Evolutionary conservation across 345 rosid species (phyloP), one percentile per base, ranked within the genome.

Genomic region (Eucalyptus curtisii): DNA sequence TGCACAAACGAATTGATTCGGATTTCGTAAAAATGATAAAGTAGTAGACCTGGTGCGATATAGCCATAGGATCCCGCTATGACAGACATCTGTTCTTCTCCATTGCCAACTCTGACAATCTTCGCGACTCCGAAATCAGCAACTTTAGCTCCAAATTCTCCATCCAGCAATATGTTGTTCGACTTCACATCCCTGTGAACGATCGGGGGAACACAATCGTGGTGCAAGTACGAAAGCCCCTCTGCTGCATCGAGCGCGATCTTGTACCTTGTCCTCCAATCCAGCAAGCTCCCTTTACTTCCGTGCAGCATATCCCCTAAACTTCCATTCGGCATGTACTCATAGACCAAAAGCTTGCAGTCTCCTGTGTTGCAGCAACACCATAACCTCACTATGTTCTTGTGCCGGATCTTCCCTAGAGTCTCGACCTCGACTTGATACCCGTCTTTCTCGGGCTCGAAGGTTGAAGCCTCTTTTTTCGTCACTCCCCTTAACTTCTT

Each of bases 81-180:
- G 15, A 92, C 96, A 45, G 99, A 98, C 99, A 97, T 96, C 87
- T 96, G 91, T 86, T 95, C 96, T 10, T 91, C 93, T 25, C 95
- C 92, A 86, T 93, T 92, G 86, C 92, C 87, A 8, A 89, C 91
- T 52, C 89, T 90, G 82, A 95, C 94, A n/a, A 94, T 90, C 90
- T 96, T 97, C 12, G 99, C 99, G 27, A 97, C 94, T 17, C 99
- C 99, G 89, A 96, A 97, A 90, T 97, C 99, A 1, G 99, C 96
- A 25, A 96, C 96, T 91, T 94, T 95, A 71, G 99, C 99, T 25
- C 94, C 88, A 12, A 94, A 96, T 37, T 96, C 98, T 19, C 80
- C 93, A 86, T 97, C 99, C 87, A 96, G 79, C 91, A 97, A 64
- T 87, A 97, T 95, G 87, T 97, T 96, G 94, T 95, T 96, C 2